Conservation (phyloP, 352 stramenopile species). For the Phytophthora constricta region DNA sequence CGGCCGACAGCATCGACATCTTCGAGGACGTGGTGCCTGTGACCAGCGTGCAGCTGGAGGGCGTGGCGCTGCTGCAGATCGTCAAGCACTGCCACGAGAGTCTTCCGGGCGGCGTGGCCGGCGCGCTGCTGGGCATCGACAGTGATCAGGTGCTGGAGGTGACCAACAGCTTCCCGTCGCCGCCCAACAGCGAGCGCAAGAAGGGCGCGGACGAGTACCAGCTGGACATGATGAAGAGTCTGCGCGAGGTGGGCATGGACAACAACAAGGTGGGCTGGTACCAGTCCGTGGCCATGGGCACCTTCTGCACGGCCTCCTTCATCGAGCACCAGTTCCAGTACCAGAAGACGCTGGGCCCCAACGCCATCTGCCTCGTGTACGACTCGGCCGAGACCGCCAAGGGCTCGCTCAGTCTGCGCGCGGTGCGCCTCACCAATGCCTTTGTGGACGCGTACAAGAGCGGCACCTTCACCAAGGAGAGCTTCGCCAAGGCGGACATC, state of each 20-base stretch:
- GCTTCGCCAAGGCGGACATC: constrained; percentile 84
- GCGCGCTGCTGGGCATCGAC: constrained; percentile 96
- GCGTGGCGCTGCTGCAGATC: constrained; percentile 92
- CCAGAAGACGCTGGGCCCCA: constrained; percentile 96
- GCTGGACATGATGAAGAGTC: constrained; percentile 99
- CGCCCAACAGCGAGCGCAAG: constrained; percentile 79
- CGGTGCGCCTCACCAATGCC: constrained; percentile 94
- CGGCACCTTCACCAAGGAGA: constrained; percentile 84
- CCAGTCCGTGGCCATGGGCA: constrained; percentile 96
- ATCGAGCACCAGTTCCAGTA: constrained; percentile 97
- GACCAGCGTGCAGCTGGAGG: constrained; percentile 76
- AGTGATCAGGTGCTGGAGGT: constrained; percentile 94
- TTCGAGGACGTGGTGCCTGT: constrained; percentile 76
- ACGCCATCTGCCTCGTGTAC: constrained; percentile 98
- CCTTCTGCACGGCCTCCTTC: constrained; percentile 95
- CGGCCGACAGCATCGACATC: constrained; percentile 64
- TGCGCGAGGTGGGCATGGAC: constrained; percentile 98
- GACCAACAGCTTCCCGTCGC: constrained; percentile 98
- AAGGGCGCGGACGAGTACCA: constrained; percentile 95
- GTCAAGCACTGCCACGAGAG: constrained; percentile 99
- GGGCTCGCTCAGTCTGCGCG: constrained; percentile 95
- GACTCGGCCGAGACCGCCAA: constrained; percentile 96
- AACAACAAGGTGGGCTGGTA: constrained; percentile 99
- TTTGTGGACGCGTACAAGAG: constrained; percentile 94
- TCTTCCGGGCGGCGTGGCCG: constrained; percentile 93